phyloP scores from a whole-genome alignment of 2,329 filamentous ascomycete species.

The Xylaria sp. region DNA sequence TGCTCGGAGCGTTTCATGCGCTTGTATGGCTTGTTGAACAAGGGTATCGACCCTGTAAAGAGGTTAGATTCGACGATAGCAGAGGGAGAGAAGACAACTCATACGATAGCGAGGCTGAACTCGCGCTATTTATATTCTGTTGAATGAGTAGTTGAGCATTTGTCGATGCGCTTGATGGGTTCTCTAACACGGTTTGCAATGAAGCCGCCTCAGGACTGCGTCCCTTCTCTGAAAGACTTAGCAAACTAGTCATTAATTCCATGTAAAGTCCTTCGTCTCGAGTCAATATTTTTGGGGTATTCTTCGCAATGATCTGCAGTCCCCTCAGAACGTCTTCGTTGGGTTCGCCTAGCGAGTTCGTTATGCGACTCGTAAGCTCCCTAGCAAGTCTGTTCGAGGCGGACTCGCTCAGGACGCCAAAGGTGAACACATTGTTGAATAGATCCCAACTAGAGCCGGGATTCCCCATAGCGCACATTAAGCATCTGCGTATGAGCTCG shows the following conservation, averaged over 20 bases:
- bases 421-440: slow-evolving; percentile 60
- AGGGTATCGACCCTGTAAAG: slow-evolving; percentile 62
- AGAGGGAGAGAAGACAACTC: slow-evolving; percentile 38
- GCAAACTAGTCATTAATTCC: slow-evolving; percentile 62
- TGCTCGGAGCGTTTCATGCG: slow-evolving; percentile 52
- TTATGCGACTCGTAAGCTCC: slow-evolving; percentile 46
- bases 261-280: slow-evolving; percentile 60
- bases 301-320: slow-evolving; percentile 61
- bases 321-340: slow-evolving; percentile 54
- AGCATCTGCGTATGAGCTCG: slow-evolving; percentile 56
- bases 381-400: slow-evolving; percentile 51
- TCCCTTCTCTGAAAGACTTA: slow-evolving; percentile 65
- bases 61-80: slow-evolving; percentile 35
- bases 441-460: slow-evolving; percentile 56
- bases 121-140: slow-evolving; percentile 63
- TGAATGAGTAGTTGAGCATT: slow-evolving; percentile 65
- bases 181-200: slow-evolving; percentile 61
- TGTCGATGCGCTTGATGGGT: slow-evolving; percentile 54
- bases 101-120: slow-evolving; percentile 63
- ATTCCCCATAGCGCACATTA: slow-evolving; percentile 53
- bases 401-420: slow-evolving; percentile 54
- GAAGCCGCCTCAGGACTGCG: slow-evolving; percentile 52
- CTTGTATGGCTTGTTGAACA: slow-evolving; percentile 58
- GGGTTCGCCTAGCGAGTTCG: slow-evolving; percentile 41
- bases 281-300: slow-evolving; percentile 58